Base-by-base conservation (phyloP, 2,329 filamentous ascomycete species). In the Cladophialophora immunda region DNA sequence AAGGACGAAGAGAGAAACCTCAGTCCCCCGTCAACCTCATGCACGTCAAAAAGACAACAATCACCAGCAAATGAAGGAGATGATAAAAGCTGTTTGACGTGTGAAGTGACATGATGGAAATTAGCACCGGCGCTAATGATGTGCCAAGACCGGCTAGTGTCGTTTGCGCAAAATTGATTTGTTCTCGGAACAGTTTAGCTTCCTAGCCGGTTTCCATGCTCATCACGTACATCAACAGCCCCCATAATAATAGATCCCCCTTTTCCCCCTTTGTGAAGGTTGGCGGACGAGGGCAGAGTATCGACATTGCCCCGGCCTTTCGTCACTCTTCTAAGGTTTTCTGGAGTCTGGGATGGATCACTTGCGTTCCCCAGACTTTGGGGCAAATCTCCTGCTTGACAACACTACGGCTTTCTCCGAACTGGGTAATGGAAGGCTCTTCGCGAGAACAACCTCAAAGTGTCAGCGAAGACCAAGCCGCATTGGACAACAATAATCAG, bases 221-320 rank as follows among this genome's bases (percentile, higher is more conserved):
- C 9, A 50, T 50, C 45, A 50, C 45, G 45, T 50, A 50, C 38
- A 41, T 15, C n/a, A n/a, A 6, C 15, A 13, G 15, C 4, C n/a
- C 41, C n/a, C 41, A 22, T 47, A 19, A 47, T 32, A 47, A 50
- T n/a, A 41, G 38, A 41, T n/a, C 19, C 45, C 45, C 45, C 45
- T 27, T 50, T 50, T 25, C 22, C n/a, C n/a, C 7, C 15, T 41
- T 22, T 4, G 13, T 50, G 19, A 22, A 50, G 22, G n/a, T 11
- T 41, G 25, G 45, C 45, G 3, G 17, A 41, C 38, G n/a, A 41
- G 17, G 1, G 6, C 38, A 6, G 38, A 41, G 38, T 41, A 19
- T 25, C 25, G 19, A 25, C 22, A 50, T 25, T 11, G 13, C 45
- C 19, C 45, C 45, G 17, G 38, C n/a, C 38, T n/a, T 41, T 41